These are phyloP conservation scores for Decorospora gaudefroyi DNA, from an alignment of 2,329 filamentous ascomycete species.

Conservation along the genomic window DNA sequence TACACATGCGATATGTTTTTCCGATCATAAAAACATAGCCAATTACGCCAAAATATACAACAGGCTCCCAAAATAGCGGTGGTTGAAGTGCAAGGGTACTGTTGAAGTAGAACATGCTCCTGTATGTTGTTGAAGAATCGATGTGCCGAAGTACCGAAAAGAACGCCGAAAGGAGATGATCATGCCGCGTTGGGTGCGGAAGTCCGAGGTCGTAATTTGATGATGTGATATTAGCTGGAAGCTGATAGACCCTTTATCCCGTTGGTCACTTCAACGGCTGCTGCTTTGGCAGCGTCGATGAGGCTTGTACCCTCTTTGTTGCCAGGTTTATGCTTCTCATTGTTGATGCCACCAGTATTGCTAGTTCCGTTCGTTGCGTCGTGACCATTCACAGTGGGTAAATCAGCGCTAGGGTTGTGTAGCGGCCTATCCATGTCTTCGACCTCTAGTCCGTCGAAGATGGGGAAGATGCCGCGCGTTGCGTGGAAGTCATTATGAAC, in stretches of 20 bases:
- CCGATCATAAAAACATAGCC: not conserved
- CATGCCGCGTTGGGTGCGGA: conserved; percentile 45
- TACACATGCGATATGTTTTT: not conserved
- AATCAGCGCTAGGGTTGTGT: conserved; percentile 19
- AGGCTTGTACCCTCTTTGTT: conserved; percentile 25
- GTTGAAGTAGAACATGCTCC: conserved; percentile 23
- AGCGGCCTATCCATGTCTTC: conserved; percentile 61
- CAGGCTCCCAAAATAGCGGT: conserved; percentile 12
- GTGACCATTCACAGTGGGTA: conserved; percentile 16
- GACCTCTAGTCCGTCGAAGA: conserved; percentile 80
- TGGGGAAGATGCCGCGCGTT: conserved; percentile 76
- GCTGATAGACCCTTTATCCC: conserved; percentile 35
- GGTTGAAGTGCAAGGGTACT: conserved; percentile 30
- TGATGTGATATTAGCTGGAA: conserved; percentile 30
- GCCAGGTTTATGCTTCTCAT: conserved; percentile 18
- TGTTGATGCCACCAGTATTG: conserved; percentile 19
- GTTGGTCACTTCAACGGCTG: conserved; percentile 37
- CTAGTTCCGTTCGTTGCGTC: conserved; percentile 9
- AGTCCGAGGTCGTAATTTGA: conserved; percentile 18
- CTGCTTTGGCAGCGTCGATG: conserved; percentile 36
- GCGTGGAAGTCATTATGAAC: conserved; percentile 98
- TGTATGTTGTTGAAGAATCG: conserved; percentile 12
- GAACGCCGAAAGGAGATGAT: conserved; percentile 19
- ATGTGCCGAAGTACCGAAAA: conserved; percentile 2
- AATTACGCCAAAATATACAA: conserved; percentile 2